Evolutionary conservation across 2,329 filamentous ascomycete species (phyloP).

Genomic region (Xylariaceae sp.): DNA sequence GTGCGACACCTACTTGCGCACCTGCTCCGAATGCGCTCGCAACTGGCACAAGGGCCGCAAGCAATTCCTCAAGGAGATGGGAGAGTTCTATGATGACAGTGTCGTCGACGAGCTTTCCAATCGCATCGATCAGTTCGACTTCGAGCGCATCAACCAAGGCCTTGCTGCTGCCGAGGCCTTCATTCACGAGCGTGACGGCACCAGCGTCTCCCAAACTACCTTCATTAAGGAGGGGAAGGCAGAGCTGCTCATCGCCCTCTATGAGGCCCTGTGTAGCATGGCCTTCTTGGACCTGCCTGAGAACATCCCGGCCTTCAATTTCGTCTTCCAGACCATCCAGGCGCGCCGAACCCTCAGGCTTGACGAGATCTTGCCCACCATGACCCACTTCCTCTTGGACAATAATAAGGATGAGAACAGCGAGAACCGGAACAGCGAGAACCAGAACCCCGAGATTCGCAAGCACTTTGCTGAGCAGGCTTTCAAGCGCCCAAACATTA

Average conservation of each 20-base stretch:
- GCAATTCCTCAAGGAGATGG: slow-evolving; percentile 58
- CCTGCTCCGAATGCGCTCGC: slow-evolving; percentile 68
- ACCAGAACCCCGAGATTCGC: slow-evolving; percentile 41
- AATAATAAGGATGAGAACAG: slow-evolving; percentile 42
- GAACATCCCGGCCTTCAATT: slow-evolving; percentile 65
- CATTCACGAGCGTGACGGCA: slow-evolving; percentile 42
- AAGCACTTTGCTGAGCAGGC: slow-evolving; percentile 65
- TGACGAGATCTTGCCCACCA: slow-evolving; percentile 71
- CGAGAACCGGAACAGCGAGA: too few relatives aligned
- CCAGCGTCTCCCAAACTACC: slow-evolving; percentile 37
- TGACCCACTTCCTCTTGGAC: slow-evolving; percentile 82
- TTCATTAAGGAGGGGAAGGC: slow-evolving; percentile 45
- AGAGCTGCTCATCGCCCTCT: slow-evolving; percentile 73
- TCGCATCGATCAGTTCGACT: slow-evolving; percentile 59
- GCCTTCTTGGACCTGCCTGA: slow-evolving; percentile 64
- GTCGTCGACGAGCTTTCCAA: slow-evolving; percentile 51
- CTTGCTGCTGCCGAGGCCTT: slow-evolving; percentile 55
- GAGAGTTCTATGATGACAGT: slow-evolving; percentile 44
- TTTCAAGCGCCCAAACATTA: slow-evolving; percentile 55
- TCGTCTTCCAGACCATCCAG: slow-evolving; percentile 78
- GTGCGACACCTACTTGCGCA: slow-evolving; percentile 57
- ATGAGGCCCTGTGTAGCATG: slow-evolving; percentile 84
- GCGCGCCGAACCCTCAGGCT: slow-evolving; percentile 76
- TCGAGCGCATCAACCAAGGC: slow-evolving; percentile 59
- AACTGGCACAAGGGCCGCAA: slow-evolving; percentile 72